These are phyloP conservation scores for Colletotrichum gloeosporioides DNA, from an alignment of 2,329 filamentous ascomycete genomes.

Conservation along the genomic window DNA sequence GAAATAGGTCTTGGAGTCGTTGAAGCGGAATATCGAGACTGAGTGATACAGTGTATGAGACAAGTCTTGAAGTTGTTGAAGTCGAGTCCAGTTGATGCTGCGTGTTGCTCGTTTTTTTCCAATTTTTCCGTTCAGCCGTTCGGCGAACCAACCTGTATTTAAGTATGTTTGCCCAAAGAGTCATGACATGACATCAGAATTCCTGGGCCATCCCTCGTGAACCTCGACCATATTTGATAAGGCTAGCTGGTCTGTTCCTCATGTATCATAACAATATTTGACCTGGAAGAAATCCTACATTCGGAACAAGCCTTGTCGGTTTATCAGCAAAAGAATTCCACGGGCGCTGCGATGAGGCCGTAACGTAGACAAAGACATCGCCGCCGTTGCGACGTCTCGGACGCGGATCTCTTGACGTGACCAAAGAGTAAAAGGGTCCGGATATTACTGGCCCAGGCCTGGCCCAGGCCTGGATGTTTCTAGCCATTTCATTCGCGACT, in stretches of 20 bases:
- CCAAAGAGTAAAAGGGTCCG: too few species aligned
- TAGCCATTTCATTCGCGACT: background rate
- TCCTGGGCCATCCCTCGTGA: background rate
- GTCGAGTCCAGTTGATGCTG: background rate
- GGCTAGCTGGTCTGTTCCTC: background rate
- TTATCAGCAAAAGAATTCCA: background rate
- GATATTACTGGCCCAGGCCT: too few species aligned
- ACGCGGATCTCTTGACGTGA: background rate
- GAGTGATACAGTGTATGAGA: background rate
- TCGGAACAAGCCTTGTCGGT: background rate
- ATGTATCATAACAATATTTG: background rate
- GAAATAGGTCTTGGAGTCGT: background rate
- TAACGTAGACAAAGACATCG: background rate
- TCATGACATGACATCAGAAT: background rate
- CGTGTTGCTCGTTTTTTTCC: background rate
- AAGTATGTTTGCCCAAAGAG: background rate
- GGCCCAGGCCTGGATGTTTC: background rate
- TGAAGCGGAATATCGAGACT: too few species aligned
- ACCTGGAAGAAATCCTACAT: background rate
- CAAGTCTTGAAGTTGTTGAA: background rate
- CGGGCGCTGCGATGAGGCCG: background rate
- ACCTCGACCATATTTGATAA: background rate
- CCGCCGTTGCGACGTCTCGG: background rate
- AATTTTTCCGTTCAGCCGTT: background rate
- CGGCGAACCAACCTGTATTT: background rate